A percentile compares a stretch with the other conserved stretches of the same genome.
Evolutionary conservation across 495 filamentous ascomycete species (phyloP).

Genomic region (Xylaria scruposa): DNA sequence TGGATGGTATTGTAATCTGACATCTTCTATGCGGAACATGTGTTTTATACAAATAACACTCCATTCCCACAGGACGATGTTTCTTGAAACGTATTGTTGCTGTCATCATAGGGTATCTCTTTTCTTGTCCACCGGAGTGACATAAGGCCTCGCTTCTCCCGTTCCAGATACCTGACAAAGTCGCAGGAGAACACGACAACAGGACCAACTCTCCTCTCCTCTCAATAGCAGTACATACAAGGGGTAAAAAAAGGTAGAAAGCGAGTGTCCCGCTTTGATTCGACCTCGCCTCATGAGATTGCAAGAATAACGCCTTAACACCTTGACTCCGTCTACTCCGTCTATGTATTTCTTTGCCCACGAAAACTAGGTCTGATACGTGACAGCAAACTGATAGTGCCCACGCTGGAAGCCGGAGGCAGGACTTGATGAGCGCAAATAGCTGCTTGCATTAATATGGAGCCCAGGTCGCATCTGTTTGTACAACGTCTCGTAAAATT

Average conservation of each 20-base stretch:
- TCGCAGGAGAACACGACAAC: background rate
- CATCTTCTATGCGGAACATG: background rate
- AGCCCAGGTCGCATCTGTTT: background rate
- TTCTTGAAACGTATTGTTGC: background rate
- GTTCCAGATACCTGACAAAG: conserved; percentile 1
- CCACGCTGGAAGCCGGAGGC: background rate
- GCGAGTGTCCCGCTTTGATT: background rate
- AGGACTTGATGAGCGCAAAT: background rate
- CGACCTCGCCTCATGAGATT: background rate
- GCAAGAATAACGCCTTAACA: conserved; percentile 10
- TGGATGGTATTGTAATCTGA: too few species aligned
- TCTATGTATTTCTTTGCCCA: background rate
- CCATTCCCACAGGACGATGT: too few species aligned
- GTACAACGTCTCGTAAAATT: conserved; percentile 16
- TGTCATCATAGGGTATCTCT: conserved; percentile 17
- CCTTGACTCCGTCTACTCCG: background rate
- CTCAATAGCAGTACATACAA: background rate
- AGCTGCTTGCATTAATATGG: background rate
- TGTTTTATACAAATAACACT: background rate
- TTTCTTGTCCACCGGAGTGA: background rate
- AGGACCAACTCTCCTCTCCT: background rate
- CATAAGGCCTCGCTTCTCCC: background rate
- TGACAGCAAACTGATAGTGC: background rate
- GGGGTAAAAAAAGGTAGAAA: background rate
- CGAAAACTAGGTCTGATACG: background rate